Base-by-base conservation (phyloP, 768 basidiomycete species). In the Jaapia argillacea region DNA sequence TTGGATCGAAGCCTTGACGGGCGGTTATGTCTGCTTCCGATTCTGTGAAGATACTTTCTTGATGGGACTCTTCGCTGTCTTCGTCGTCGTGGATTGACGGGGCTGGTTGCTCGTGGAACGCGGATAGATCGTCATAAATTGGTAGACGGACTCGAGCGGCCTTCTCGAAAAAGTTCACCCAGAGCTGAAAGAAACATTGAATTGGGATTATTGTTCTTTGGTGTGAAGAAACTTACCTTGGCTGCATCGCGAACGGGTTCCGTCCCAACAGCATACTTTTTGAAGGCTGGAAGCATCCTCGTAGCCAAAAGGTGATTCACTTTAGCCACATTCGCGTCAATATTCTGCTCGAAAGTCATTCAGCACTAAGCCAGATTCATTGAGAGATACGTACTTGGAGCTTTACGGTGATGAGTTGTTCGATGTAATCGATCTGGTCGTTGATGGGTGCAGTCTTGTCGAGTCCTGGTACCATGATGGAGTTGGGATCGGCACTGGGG, bases 81-180 rank as follows among this genome's bases (percentile, higher is more conserved):
- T 42, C 43, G n/a, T n/a, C n/a, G n/a, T n/a, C n/a, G n/a, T n/a
- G n/a, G n/a, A n/a, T n/a, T n/a, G n/a, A n/a, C n/a, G n/a, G n/a
- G n/a, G n/a, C n/a, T n/a, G n/a, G n/a, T 5, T 47, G 37, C 6
- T 60, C 61, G 5, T 56, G 47, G 7, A 44, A 33, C 2, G 55
- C 38, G 26, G 46, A 76, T 46, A 77, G 71, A 44, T 87, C 81
- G 12, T 79, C 87, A 25, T 71, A 79, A 1, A 77, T 78, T 3
- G 84, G 81, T 36, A 92, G 83, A 31, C 81, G 78, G 23, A 91
- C 83, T 52, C 89, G 82, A 3, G 94, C 93, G 6, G 92, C 90
- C 46, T 85, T 78, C 56, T 97, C 92, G 57, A 92, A 97, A 70
- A 99, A 98, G 0, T 87, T 84, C 3, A 82, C 83, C 93, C 94